These are phyloP conservation scores for Butyriboletus loyo DNA, from an alignment of 768 basidiomycete genomes.

Conservation along the genomic window DNA sequence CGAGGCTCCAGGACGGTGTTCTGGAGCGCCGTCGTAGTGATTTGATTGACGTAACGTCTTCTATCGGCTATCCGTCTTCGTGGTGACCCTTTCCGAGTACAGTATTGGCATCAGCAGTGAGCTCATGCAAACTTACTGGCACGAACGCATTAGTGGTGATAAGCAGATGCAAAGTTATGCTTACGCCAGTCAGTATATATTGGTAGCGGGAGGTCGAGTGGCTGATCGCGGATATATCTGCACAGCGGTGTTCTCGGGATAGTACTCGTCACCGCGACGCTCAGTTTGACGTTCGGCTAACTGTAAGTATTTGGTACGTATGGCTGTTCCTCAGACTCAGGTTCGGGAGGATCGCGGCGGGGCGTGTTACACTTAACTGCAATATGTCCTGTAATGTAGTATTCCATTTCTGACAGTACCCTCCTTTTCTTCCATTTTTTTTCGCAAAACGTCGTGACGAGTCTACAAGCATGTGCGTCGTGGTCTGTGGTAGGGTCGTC, in stretches of 20 bases:
- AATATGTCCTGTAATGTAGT: not conserved
- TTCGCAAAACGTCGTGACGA: not conserved
- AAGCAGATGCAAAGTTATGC: constrained; percentile 1
- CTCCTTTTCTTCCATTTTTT: not conserved
- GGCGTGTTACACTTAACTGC: not conserved
- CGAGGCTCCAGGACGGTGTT: constrained; percentile 12
- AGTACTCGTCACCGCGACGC: not conserved
- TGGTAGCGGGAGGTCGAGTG: not conserved
- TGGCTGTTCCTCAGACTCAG: not conserved
- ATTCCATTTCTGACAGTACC: not conserved
- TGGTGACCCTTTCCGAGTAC: not conserved
- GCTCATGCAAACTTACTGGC: too few species aligned
- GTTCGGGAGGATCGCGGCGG: constrained; percentile 6
- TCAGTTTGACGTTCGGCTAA: not conserved
- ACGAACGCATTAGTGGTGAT: too few species aligned
- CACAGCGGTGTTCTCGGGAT: not conserved
- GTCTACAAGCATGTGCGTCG: not conserved
- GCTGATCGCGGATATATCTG: constrained; percentile 7
- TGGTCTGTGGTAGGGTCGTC: not conserved
- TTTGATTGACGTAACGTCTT: constrained; percentile 13
- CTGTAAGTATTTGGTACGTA: not conserved
- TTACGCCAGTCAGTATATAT: not conserved
- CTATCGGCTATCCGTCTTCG: constrained; percentile 5
- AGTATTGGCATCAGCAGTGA: too few species aligned
- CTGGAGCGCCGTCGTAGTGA: not conserved